Evolutionary conservation across 768 basidiomycete species (phyloP), one percentile per base, ranked within the genome.

Genomic region (Dendrothele bispora): DNA sequence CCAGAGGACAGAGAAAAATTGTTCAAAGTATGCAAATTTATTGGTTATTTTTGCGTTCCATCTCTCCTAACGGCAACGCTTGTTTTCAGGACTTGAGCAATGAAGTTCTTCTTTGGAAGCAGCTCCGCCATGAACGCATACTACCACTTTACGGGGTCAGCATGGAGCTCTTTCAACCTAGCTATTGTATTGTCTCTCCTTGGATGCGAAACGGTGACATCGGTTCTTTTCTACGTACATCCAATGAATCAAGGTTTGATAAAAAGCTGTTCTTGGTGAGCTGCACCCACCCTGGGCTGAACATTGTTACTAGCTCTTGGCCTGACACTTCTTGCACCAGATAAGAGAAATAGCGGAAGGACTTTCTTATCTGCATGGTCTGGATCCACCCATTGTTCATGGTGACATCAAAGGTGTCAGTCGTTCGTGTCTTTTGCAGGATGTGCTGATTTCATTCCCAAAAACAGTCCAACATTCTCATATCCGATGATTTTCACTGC

Each of bases 171-270:
- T 46, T 46, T 29, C 38, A 42, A 21, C 26, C 42, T 15, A 50
- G 61, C 41, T 25, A 63, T 21, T 56, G 59, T 27, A 56, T 75
- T 14, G 63, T 74, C 34, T 72, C 72, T 3, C 72, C 61, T 21
- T 73, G 70, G 70, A 70, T 72, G 70, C 45, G 55, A 6, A 57
- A 63, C 4, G 66, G 66, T 11, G 61, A 65, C 18, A 41, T 62
- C 48, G 39, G 55, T 20, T 25, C 39, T 8, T 63, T 53, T 55
- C 24, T 64, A 24, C 26, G 60, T 52, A 17, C n/a, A 64, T 57
- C 56, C 56, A 51, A 14, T 64, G 36, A 63, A 68, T 49, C 53
- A n/a, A n/a, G n/a, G n/a, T n/a, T 44, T 14, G 11, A 27, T 14
- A 32, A 29, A 34, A 22, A 40, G 24, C 15, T 46, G 15, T 12